Conservation (phyloP, 2,329 filamentous ascomycete genomes). For the Dothistroma pini region DNA sequence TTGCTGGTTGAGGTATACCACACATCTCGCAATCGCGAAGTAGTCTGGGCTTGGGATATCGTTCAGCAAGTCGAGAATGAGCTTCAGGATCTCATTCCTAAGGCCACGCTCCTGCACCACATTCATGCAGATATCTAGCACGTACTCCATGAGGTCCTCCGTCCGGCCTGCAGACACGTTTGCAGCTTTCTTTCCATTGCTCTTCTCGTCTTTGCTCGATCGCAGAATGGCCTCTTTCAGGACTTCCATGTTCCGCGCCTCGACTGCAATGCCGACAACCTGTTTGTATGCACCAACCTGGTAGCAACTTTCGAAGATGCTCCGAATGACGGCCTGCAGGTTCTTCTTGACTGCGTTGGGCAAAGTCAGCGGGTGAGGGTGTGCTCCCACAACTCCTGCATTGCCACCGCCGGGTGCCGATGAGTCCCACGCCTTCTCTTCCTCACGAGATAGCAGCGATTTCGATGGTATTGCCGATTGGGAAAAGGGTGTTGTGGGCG, state of each 20-base stretch:
- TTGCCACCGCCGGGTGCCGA: constrained; percentile 55
- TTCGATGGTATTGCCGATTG: constrained; percentile 91
- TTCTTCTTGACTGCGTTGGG: constrained; percentile 72
- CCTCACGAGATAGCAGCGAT: constrained; percentile 83
- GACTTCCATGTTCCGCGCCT: constrained; percentile 87
- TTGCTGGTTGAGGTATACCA: constrained; percentile 91
- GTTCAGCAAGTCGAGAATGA: constrained; percentile 93
- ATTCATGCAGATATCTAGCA: constrained; percentile 94
- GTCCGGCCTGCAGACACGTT: constrained; percentile 58
- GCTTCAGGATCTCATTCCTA: constrained; percentile 75
- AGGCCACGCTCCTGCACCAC: constrained; percentile 90
- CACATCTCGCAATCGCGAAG: constrained; percentile 96
- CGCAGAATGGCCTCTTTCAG: constrained; percentile 82
- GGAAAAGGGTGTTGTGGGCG: constrained; percentile 91
- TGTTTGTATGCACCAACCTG: constrained; percentile 84
- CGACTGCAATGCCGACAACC: constrained; percentile 93
- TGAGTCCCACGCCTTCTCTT: constrained; percentile 60
- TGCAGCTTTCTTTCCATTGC: constrained; percentile 54
- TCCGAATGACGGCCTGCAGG: constrained; percentile 78
- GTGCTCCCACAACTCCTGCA: constrained; percentile 50
- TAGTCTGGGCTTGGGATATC: constrained; percentile 92
- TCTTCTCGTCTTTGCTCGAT: constrained; percentile 81
- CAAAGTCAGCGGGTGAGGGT: constrained; percentile 61
- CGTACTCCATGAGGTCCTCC: constrained; percentile 96
- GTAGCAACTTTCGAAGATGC: constrained; percentile 88